Percentiles rank a stretch among this genome's conserved stretches.
These are phyloP conservation scores for Trametes punicea DNA, from an alignment of 768 basidiomycete genomes.

Conservation along the genomic window DNA sequence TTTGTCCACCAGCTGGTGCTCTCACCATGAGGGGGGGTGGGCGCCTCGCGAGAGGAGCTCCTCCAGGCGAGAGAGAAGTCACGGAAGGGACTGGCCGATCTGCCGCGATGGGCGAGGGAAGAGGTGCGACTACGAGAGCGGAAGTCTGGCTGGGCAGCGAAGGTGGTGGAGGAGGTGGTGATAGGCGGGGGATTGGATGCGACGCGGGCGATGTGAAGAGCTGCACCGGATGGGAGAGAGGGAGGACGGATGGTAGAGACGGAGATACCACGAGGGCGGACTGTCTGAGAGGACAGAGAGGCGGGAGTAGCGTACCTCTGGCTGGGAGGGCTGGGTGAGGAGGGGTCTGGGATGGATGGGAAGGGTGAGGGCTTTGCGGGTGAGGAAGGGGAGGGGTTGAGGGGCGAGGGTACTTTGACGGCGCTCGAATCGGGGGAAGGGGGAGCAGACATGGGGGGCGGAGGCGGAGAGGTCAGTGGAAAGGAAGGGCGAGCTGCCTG, in stretches of 20 bases:
- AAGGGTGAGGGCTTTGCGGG: not conserved
- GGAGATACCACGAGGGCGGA: conserved; percentile 16
- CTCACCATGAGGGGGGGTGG: conserved; percentile 21
- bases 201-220: conserved; percentile 12
- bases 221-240: conserved; percentile 16
- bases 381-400: conserved; percentile 5
- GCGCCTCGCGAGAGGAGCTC: not conserved
- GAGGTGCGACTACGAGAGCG: conserved; percentile 18
- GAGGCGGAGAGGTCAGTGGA: not conserved
- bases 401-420: conserved; percentile 5
- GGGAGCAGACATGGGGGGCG: conserved; percentile 1
- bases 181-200: conserved; percentile 6
- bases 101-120: conserved; percentile 4
- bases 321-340: not conserved
- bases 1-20: conserved; percentile 27
- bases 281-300: conserved; percentile 1
- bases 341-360: not conserved
- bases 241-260: conserved; percentile 22
- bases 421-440: conserved; percentile 1
- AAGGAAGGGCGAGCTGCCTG: not conserved
- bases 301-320: not conserved
- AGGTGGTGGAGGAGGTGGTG: conserved; percentile 7
- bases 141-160: conserved; percentile 2
- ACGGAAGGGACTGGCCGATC: conserved; percentile 20
- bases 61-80: conserved; percentile 18